Base-by-base conservation (phyloP, 176 grass and related monocot species). In the Microstegium vimineum region DNA sequence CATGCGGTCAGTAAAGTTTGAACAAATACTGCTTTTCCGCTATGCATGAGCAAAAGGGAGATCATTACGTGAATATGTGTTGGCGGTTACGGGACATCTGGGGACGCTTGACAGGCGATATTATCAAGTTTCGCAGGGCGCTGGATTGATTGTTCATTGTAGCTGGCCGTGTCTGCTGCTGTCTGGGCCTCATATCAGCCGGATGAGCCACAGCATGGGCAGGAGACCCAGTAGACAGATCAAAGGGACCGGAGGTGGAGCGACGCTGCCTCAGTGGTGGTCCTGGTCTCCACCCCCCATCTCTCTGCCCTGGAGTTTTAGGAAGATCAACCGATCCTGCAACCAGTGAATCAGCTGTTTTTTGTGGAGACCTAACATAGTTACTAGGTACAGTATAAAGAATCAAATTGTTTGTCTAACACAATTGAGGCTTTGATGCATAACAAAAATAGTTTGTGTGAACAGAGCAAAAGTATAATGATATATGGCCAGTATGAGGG, bases 321-420 rank as follows among this genome's bases (percentile, higher is more conserved):
- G 92, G 90, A 90, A 89, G 89, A 84, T 86, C 85, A 89, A 85
- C 64, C 62, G 71, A 94, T 87, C 86, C 86, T 91, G 89, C 71
- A 86, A 84, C 78, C 83, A 93, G 84, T 97, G 80, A 97, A 94
- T 92, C 70, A 97, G 84, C 86, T 94, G 92, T 83, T 85, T 85
- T 93, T 90, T 87, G 81, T 78, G 88, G 85, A 93, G 69, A 76
- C 82, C 74, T 88, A 89, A 84, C 32, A 83, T 77, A 78, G 45
- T 28, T 75, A 41, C 77, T 73, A 52, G 42, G 74, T 56, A 69
- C 69, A 36, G 87, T 56, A 63, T 75, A 73, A 18, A 36, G 69
- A 73, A 36, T 8, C 30, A 75, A 70, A 69, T 36, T 26, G 36
- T 47, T 40, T 23, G n/a, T 25, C 47, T 17, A 36, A 47, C 35